Evolutionary conservation across 345 rosid species (phyloP).

Genomic region (Rhizophora mangle): DNA sequence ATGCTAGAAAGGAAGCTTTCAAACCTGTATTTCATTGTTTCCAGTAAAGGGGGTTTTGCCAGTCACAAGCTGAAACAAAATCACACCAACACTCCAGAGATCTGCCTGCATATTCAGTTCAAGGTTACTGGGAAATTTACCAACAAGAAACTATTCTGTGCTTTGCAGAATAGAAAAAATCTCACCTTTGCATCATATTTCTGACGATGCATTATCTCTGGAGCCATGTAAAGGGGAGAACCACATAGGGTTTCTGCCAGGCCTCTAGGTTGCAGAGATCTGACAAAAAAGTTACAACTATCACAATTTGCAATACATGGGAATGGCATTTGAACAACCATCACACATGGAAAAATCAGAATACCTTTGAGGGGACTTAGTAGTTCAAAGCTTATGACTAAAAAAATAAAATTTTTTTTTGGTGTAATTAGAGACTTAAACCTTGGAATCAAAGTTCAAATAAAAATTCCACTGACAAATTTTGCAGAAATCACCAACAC

Average conservation of each 20-base stretch:
- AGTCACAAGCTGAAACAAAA: slow-evolving; percentile 88
- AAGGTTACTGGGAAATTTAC: slow-evolving; percentile 32
- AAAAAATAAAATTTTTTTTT: too few species aligned
- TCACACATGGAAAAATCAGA: neutral
- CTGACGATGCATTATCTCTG: slow-evolving; percentile 97
- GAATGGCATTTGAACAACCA: neutral
- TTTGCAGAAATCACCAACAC: too few species aligned
- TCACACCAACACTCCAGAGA: slow-evolving; percentile 99
- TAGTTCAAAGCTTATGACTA: neutral
- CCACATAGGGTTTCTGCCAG: slow-evolving; percentile 98
- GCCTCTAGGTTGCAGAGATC: slow-evolving; percentile 87
- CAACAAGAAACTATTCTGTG: neutral
- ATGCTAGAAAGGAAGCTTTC: slow-evolving; percentile 10
- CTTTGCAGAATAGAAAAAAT: slow-evolving; percentile 6
- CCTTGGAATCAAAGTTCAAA: too few species aligned
- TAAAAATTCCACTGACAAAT: too few species aligned
- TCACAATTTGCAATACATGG: neutral
- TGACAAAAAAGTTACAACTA: slow-evolving; percentile 30
- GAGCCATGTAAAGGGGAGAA: slow-evolving; percentile 99
- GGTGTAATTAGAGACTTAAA: too few species aligned
- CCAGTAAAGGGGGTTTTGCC: slow-evolving; percentile 96
- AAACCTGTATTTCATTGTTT: slow-evolving; percentile 80
- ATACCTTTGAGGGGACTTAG: neutral
- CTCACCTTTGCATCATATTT: slow-evolving; percentile 97
- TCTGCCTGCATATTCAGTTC: slow-evolving; percentile 79